phyloP scores from a whole-genome alignment of 768 basidiomycete genomes.

The Fomitopsis serialis region DNA sequence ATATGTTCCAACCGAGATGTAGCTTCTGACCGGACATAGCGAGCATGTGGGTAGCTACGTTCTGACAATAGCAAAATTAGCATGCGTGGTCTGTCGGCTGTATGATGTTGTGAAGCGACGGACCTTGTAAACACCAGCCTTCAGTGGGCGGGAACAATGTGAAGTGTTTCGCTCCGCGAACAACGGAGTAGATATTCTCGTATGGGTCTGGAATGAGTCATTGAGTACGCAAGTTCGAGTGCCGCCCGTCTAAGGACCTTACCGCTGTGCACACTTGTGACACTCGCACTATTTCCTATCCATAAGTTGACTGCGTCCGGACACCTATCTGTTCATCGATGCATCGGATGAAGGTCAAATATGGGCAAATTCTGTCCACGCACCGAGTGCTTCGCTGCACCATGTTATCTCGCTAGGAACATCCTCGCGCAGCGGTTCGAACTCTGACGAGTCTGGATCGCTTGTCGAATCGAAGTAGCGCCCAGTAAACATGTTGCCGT shows the following conservation, averaged over 20 bases:
- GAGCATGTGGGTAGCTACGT: slow-evolving; percentile 48
- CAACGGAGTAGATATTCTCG: slow-evolving; percentile 89
- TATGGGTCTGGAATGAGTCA: slow-evolving; percentile 59
- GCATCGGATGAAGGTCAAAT: slow-evolving; percentile 1
- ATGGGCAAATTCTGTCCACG: slow-evolving; percentile 13
- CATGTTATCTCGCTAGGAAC: slow-evolving; percentile 66
- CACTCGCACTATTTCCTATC: slow-evolving; percentile 76
- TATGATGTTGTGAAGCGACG: slow-evolving; percentile 6
- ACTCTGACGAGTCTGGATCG: slow-evolving; percentile 45
- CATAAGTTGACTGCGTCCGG: slow-evolving; percentile 94
- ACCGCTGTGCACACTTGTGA: slow-evolving; percentile 89
- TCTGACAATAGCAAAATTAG: slow-evolving; percentile 31
- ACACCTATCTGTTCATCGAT: slow-evolving; percentile 34
- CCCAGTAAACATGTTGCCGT: slow-evolving; percentile 75
- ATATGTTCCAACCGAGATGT: slow-evolving; percentile 22
- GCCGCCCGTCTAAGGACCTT: slow-evolving; percentile 13
- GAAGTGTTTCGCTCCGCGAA: slow-evolving; percentile 82
- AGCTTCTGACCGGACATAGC: slow-evolving; percentile 39
- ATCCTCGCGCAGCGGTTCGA: slow-evolving; percentile 55
- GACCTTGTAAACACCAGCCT: slow-evolving; percentile 77
- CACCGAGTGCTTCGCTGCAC: slow-evolving; percentile 78
- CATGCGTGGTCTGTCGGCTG: slow-evolving; percentile 38
- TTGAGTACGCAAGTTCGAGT: neutral
- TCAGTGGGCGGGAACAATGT: slow-evolving; percentile 87
- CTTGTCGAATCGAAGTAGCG: slow-evolving; percentile 31